phyloP scores from a whole-genome alignment of 352 stramenopile genomes.

The Phytophthora pini region DNA sequence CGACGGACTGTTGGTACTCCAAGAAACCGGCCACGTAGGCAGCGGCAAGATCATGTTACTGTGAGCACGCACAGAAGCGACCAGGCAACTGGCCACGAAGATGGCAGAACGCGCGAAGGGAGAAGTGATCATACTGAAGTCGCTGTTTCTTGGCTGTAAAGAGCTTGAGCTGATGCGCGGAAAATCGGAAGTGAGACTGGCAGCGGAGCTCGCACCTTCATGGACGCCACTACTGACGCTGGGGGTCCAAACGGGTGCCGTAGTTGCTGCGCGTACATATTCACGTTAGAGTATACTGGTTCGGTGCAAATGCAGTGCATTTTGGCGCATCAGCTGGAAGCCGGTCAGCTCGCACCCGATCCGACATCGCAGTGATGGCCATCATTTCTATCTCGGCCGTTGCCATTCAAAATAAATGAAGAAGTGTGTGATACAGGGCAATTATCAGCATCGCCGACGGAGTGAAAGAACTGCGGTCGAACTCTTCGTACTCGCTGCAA shows the following conservation, averaged over 20 bases:
- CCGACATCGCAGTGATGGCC: neutral
- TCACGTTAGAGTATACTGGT: neutral
- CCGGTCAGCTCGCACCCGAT: slow-evolving; percentile 23
- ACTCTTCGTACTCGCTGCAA: neutral
- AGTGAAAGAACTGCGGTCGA: neutral
- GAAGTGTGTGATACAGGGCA: no score
- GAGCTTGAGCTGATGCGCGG: slow-evolving; percentile 13
- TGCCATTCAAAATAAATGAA: no score
- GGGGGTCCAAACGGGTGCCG: neutral
- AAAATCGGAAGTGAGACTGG: slow-evolving; percentile 29
- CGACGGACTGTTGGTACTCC: slow-evolving; percentile 42
- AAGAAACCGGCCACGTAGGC: slow-evolving; percentile 39
- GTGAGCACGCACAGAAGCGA: slow-evolving; percentile 19
- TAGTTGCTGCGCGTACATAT: slow-evolving; percentile 14
- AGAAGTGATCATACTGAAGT: slow-evolving; percentile 18
- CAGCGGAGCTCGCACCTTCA: neutral
- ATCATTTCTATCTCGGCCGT: slow-evolving; percentile 18
- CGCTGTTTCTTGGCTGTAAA: slow-evolving; percentile 6
- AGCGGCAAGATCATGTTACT: slow-evolving; percentile 44
- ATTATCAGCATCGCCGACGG: neutral
- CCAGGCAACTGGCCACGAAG: slow-evolving; percentile 8
- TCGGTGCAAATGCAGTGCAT: slow-evolving; percentile 18
- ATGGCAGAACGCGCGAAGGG: slow-evolving; percentile 9
- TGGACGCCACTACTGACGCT: neutral
- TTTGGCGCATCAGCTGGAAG: slow-evolving; percentile 33